phyloP scores from a whole-genome alignment of 176 grass and related monocot species.

The Echinochloa phyllopogon region DNA sequence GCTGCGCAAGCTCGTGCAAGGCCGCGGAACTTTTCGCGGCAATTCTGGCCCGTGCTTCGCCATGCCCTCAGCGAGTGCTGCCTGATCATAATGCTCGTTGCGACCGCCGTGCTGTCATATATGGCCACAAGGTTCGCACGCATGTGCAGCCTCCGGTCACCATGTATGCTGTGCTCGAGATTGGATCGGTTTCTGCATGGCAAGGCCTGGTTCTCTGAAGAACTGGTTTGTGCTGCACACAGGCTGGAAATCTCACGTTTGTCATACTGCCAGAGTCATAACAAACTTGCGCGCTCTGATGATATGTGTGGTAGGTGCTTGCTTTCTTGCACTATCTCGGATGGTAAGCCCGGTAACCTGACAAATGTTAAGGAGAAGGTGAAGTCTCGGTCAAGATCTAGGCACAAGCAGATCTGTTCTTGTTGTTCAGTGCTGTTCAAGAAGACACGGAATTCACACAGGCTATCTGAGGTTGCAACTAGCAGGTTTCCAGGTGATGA shows the following conservation, averaged over 20 bases:
- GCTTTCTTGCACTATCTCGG: constrained; percentile 45
- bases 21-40: constrained; percentile 39
- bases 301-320: constrained; percentile 68
- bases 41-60: constrained; percentile 62
- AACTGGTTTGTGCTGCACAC: constrained; percentile 74
- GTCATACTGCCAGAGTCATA: constrained; percentile 66
- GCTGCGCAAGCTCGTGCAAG: constrained; percentile 42
- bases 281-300: constrained; percentile 56
- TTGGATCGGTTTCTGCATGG: constrained; percentile 59
- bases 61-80: constrained; percentile 71
- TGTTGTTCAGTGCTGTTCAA: constrained; percentile 64
- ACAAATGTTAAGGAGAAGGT: constrained; percentile 42
- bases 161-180: constrained; percentile 78
- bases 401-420: constrained; percentile 37
- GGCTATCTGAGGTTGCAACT: constrained; percentile 27
- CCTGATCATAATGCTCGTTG: constrained; percentile 76
- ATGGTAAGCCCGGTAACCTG: constrained; percentile 31
- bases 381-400: background rate
- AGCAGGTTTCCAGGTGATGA: constrained; percentile 28
- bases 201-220: constrained; percentile 69
- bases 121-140: constrained; percentile 66
- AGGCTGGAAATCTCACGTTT: constrained; percentile 76
- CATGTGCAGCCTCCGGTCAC: constrained; percentile 63
- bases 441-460: constrained; percentile 37
- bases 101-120: constrained; percentile 58